Evolutionary conservation across 352 stramenopile genomes (phyloP), one percentile per base, ranked within the genome.

Genomic region (Phytophthora rubi): DNA sequence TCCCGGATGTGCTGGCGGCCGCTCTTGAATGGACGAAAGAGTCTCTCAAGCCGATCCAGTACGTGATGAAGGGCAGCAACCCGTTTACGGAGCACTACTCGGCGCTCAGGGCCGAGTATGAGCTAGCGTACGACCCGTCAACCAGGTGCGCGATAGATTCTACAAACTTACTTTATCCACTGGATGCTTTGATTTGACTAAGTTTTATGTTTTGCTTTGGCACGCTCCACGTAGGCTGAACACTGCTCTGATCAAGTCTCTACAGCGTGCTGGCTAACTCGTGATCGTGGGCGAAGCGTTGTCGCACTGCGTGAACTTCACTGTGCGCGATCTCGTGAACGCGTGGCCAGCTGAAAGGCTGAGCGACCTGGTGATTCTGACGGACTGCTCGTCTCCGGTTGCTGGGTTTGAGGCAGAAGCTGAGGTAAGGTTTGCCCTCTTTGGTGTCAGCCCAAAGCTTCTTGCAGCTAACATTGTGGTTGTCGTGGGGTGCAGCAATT

Each of bases 261-360:
- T 99, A 49, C 86, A 86, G 65, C 75, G 77, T 21, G 75, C 83
- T 9, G 74, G 88, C 55, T 80, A 83, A 42, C 81, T 99, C 0
- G 71, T 97, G 4, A 83, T 99, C 37, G 97, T 91, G 56, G 96
- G 97, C n/a, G 93, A 99, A 77, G 95, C 97, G 5, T 82, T 96
- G 56, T 98, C 90, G 39, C 96, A 99, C 74, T 99, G 96, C 81
- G 95, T 99, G 18, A 98, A 99, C 70, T 98, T 97, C 77, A 98
- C 96, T 0, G 73, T 97, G 2, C 80, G 94, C n/a, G 94, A 98
- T 73, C 85, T 99, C 42, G 79, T 97, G 6, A 71, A 83, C n/a
- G 59, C 89, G 21, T 98, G 89, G 91, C 83, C 90, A 0, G 71
- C 65, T 26, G 76, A 89, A 8, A 70, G 91, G 52, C 48, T 83